These are phyloP conservation scores for Brassica incana DNA, from an alignment of 345 rosid genomes.

Conservation along the genomic window DNA sequence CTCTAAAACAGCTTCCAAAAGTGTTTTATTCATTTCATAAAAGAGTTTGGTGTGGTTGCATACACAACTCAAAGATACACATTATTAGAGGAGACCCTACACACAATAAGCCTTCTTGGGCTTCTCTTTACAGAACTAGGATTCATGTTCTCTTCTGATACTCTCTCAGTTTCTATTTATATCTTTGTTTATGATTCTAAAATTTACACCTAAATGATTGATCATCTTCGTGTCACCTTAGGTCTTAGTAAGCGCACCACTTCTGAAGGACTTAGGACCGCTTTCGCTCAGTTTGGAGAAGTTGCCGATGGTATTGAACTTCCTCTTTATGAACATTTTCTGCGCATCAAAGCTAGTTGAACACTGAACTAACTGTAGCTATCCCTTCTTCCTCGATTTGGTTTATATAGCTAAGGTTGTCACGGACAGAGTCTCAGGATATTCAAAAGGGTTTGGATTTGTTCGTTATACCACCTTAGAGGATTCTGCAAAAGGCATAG, in stretches of 20 bases:
- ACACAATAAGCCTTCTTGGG: too few relatives aligned
- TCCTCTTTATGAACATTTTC: neutral
- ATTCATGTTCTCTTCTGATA: neutral
- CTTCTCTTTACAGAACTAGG: too few relatives aligned
- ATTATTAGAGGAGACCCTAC: too few relatives aligned
- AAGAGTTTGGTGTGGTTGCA: too few relatives aligned
- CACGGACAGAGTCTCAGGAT: conserved; percentile 74
- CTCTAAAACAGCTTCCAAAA: too few relatives aligned
- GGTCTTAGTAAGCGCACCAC: conserved; percentile 89
- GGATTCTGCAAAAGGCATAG: conserved; percentile 80
- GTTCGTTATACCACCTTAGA: conserved; percentile 72
- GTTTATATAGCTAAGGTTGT: conserved; percentile 68
- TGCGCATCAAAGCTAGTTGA: neutral
- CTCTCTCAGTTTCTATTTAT: conserved; percentile 10
- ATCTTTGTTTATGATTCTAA: neutral
- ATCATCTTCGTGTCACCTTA: conserved; percentile 27
- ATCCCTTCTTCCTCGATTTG: conserved; percentile 1
- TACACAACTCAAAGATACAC: too few relatives aligned
- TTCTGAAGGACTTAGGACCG: conserved; percentile 62
- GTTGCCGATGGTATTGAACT: conserved; percentile 66
- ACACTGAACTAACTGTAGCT: neutral
- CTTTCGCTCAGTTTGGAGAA: conserved; percentile 76
- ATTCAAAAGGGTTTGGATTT: conserved; percentile 94
- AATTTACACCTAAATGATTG: neutral
- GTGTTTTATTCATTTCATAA: too few relatives aligned